Conservation (phyloP, 1,139 yeast genomes). For the Geotrichum klebahnii region DNA sequence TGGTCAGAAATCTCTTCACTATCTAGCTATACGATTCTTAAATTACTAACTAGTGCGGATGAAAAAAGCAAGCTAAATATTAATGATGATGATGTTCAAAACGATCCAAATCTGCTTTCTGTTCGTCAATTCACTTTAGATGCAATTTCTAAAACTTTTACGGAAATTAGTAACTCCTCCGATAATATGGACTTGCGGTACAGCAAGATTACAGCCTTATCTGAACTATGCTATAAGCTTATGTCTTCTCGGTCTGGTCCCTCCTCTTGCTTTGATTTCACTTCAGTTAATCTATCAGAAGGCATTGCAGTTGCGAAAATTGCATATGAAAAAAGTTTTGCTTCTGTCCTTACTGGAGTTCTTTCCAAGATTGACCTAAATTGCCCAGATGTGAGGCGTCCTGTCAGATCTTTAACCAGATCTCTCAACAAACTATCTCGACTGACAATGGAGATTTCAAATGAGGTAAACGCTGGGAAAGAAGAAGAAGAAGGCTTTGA, state of each 20-base stretch:
- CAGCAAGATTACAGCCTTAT: slow-evolving; percentile 53
- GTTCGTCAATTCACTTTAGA: slow-evolving; percentile 74
- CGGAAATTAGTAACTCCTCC: slow-evolving; percentile 44
- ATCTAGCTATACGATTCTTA: slow-evolving; percentile 43
- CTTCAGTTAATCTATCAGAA: slow-evolving; percentile 48
- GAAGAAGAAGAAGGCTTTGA: slow-evolving; percentile 57
- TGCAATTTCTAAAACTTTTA: slow-evolving; percentile 57
- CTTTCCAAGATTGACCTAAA: slow-evolving; percentile 66
- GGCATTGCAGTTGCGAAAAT: slow-evolving; percentile 57
- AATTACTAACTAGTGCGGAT: slow-evolving; percentile 51
- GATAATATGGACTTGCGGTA: slow-evolving; percentile 44
- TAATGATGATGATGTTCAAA: slow-evolving; percentile 45
- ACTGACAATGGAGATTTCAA: slow-evolving; percentile 34
- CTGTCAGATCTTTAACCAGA: slow-evolving; percentile 55
- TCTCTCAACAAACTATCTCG: slow-evolving; percentile 63
- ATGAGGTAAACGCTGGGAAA: slow-evolving; percentile 48
- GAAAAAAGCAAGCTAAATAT: slow-evolving; percentile 29
- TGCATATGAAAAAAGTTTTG: slow-evolving; percentile 63
- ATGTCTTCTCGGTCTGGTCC: slow-evolving; percentile 29
- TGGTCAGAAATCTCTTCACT: slow-evolving; percentile 47
- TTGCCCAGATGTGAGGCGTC: slow-evolving; percentile 59
- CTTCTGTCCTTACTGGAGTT: slow-evolving; percentile 53
- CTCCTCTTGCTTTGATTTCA: slow-evolving; percentile 34
- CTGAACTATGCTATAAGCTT: slow-evolving; percentile 45
- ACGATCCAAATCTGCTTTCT: slow-evolving; percentile 65